Percentiles rank a stretch among this genome's conserved stretches.
Conservation (phyloP, 2,329 filamentous ascomycete genomes). For the Phyllosticta paracitricarpa region DNA sequence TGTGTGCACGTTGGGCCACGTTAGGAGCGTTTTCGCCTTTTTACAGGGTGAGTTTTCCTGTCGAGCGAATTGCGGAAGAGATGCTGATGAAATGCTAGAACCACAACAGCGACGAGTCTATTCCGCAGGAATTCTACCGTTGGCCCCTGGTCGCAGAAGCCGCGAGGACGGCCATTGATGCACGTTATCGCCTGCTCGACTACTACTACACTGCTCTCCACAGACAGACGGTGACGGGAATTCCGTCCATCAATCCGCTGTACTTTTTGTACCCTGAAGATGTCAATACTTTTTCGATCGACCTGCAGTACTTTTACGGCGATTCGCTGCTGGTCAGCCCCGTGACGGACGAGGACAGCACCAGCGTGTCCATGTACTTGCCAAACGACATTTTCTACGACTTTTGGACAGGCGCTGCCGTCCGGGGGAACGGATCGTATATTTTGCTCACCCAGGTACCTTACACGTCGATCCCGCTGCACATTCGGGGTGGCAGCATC, state of each 20-base stretch:
- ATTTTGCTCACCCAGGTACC: conserved; percentile 37
- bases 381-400: conserved; percentile 52
- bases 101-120: conserved; percentile 48
- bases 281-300: conserved; percentile 40
- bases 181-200: conserved; percentile 67
- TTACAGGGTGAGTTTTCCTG: conserved; percentile 40
- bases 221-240: conserved; percentile 49
- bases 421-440: conserved; percentile 37
- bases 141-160: conserved; percentile 55
- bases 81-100: conserved; percentile 28
- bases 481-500: conserved; percentile 55
- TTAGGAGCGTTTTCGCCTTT: conserved; percentile 67
- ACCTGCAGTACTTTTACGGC: conserved; percentile 52
- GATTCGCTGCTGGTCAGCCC: conserved; percentile 47
- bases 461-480: conserved; percentile 52
- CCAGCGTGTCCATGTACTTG: conserved; percentile 45
- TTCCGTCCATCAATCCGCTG: conserved; percentile 57
- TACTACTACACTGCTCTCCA: conserved; percentile 68
- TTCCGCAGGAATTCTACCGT: conserved; percentile 63
- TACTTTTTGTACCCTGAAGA: conserved; percentile 62
- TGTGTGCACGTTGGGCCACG: conserved; percentile 67
- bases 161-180: conserved; percentile 57
- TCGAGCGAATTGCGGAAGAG: no score
- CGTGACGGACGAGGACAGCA: conserved; percentile 42
- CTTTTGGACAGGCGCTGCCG: conserved; percentile 42